Evolutionary conservation across 306 rosid species (phyloP), one percentile per base, ranked within the genome.

Genomic region (Neltuma alba): DNA sequence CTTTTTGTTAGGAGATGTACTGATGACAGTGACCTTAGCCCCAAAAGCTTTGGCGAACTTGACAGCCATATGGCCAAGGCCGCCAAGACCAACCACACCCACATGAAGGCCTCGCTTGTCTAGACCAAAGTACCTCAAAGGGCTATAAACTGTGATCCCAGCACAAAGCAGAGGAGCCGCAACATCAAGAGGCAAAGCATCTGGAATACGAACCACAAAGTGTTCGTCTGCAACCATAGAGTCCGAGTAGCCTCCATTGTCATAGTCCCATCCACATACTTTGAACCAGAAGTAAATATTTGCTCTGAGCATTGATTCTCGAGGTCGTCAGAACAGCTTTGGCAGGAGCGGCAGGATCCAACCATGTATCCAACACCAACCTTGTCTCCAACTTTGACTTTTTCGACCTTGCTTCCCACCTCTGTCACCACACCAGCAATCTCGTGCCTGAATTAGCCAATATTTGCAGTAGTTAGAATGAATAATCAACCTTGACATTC

Each of bases 41-140:
- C 92, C 92, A 63, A 91, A 14, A 47, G 92, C 87, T 82, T 88
- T 91, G 7, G 88, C 88, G 74, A 91, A 88, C 36, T 91, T 91
- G 0, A 88, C 83, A 14, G 89, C 92, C 76, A 88, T 66, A 5
- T 88, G 94, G 13, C 94, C 91, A 2, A 90, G 60, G 1, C 89
- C 94, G 9, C 94, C 91, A 1, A 90, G 86, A 9, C 91, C 92
- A 27, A 86, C 94, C 8, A 90, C 87, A 4, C 86, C 94, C 3
- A 88, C 0, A 18, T 83, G 78, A 18, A 79, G 52, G 13, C 88
- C 91, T 6, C 92, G 86, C 78, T 86, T 63, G 68, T 85, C 88
- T 0, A 90, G 80, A 25, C 82, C 89, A 66, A 21, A 90, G 25
- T 83, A 60, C 73, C 40, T 85, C 21, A 86, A 0, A 48, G 92